Conservation (phyloP, 2,329 filamentous ascomycete species). For the Lachnellula suecica region DNA sequence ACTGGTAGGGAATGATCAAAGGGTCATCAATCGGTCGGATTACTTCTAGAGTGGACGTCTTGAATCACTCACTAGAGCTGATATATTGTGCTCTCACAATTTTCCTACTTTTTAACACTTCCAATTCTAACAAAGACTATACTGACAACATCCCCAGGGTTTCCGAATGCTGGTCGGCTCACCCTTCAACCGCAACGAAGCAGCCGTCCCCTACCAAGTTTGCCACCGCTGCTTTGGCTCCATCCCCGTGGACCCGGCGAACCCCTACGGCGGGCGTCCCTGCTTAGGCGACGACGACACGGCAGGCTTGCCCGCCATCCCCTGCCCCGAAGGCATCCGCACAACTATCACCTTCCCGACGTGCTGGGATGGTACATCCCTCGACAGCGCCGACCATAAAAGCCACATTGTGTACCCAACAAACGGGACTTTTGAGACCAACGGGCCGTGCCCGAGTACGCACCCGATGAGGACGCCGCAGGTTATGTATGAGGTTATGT, state of each 20-base stretch:
- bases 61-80: too few species aligned
- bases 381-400: constrained; percentile 54
- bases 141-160: constrained; percentile 43
- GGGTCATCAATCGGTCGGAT: too few species aligned
- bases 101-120: too few species aligned
- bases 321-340: constrained; percentile 51
- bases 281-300: constrained; percentile 38
- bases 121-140: too few species aligned
- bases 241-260: background rate
- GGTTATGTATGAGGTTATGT: constrained; percentile 16
- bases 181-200: constrained; percentile 41
- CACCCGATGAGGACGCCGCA: constrained; percentile 10
- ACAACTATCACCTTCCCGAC: constrained; percentile 57
- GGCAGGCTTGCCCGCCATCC: constrained; percentile 50
- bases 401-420: constrained; percentile 54
- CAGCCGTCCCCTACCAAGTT: constrained; percentile 45
- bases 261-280: constrained; percentile 33
- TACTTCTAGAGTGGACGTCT: too few species aligned
- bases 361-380: constrained; percentile 60
- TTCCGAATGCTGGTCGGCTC: constrained; percentile 68
- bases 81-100: too few species aligned
- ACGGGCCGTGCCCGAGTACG: constrained; percentile 4
- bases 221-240: constrained; percentile 54
- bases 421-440: constrained; percentile 21
- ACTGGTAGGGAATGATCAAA: constrained; percentile 1